Evolutionary conservation across 192 early-diverging fungal species (phyloP).

Genomic region (Umbelopsis sp.): DNA sequence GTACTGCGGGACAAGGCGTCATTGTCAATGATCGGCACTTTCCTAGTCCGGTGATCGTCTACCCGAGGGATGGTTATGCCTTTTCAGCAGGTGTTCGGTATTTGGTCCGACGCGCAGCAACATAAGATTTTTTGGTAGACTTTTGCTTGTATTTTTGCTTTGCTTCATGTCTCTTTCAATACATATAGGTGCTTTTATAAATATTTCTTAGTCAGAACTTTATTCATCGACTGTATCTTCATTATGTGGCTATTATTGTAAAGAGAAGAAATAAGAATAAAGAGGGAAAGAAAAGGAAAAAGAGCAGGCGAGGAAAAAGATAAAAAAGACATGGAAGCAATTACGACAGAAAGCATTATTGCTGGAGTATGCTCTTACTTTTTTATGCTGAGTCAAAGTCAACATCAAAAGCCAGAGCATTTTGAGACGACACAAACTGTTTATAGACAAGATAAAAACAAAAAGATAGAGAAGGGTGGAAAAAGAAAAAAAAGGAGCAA

Average conservation of each 20-base stretch:
- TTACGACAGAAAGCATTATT: background rate
- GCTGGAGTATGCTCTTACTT: too few relatives aligned
- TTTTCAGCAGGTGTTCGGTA: conserved; percentile 9
- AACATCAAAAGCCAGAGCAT: too few relatives aligned
- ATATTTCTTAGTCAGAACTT: background rate
- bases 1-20: conserved; percentile 18
- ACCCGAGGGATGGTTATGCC: conserved; percentile 10
- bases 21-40: conserved; percentile 18
- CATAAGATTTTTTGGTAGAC: background rate
- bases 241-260: background rate
- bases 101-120: background rate
- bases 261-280: background rate
- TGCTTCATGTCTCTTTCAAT: background rate
- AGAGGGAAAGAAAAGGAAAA: background rate
- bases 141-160: too few relatives aligned
- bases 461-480: background rate
- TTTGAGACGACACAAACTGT: background rate
- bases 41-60: conserved; percentile 11
- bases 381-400: too few relatives aligned
- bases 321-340: background rate
- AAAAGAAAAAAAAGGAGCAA: too few relatives aligned
- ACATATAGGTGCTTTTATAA: background rate
- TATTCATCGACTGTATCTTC: background rate
- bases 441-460: conserved; percentile 4
- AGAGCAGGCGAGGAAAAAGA: background rate